These are phyloP conservation scores for Ormosia emarginata DNA, from an alignment of 306 rosid species.

Conservation along the genomic window DNA sequence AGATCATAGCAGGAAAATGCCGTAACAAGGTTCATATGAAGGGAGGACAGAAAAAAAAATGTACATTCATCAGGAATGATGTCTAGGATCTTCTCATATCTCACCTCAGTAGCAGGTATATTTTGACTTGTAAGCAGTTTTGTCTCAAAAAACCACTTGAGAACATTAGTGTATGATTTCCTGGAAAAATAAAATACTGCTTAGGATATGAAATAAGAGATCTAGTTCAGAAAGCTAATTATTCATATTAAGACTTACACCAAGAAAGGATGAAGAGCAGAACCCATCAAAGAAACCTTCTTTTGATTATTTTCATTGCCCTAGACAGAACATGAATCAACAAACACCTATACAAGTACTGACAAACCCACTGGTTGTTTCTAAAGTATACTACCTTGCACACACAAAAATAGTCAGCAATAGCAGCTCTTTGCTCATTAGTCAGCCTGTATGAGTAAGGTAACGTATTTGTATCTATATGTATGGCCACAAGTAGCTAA, in stretches of 20 bases:
- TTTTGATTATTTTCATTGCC: slow-evolving; percentile 64
- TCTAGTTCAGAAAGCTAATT: neutral
- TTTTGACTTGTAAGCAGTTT: slow-evolving; percentile 49
- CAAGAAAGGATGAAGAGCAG: slow-evolving; percentile 57
- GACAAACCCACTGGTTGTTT: too few species aligned
- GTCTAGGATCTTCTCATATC: too few species aligned
- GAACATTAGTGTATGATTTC: slow-evolving; percentile 62
- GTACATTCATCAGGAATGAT: too few species aligned
- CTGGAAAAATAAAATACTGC: slow-evolving; percentile 30
- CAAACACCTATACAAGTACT: neutral
- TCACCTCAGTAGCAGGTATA: slow-evolving; percentile 50
- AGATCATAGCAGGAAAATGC: too few species aligned
- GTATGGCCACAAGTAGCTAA: neutral
- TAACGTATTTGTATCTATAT: neutral
- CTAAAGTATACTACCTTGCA: slow-evolving; percentile 42
- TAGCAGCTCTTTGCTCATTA: slow-evolving; percentile 62
- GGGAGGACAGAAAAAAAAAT: too few species aligned
- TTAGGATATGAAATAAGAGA: slow-evolving; percentile 15
- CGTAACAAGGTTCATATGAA: too few species aligned
- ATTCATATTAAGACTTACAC: slow-evolving; percentile 38
- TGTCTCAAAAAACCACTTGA: slow-evolving; percentile 47
- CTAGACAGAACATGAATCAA: slow-evolving; percentile 34
- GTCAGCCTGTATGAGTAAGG: slow-evolving; percentile 41
- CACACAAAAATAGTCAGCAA: slow-evolving; percentile 65
- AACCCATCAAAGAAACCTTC: slow-evolving; percentile 56